Evolutionary conservation across 1,284 basidiomycete genomes (phyloP), one percentile per base, ranked within the genome.

Genomic region (Coniferiporia sulphurascens): DNA sequence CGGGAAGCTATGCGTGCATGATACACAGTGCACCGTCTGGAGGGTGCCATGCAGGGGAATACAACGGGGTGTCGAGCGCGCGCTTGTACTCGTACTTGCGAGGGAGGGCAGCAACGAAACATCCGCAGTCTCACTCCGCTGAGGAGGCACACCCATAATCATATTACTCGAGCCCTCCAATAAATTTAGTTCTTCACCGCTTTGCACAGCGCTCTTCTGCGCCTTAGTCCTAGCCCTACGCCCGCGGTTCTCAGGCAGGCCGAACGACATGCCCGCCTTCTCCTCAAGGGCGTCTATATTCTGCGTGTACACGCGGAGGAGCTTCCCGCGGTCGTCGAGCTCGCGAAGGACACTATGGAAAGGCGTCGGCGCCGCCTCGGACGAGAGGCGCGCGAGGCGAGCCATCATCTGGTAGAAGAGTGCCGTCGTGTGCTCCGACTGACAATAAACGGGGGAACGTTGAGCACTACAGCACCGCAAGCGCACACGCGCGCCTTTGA

Each of bases 1-100:
- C 0, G 89, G 84, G 60, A 81, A 84, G 7, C 83, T 83, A 69
- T 86, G 81, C 32, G 81, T 85, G 75, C 95, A 97, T 46, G 86
- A 82, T 58, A 87, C 82, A 70, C 95, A 98, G 63, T 92, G 87
- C 66, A 97, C 76, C 4, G 78, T 78, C 67, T 88, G 81, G 7
- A 98, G 79, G 1, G 89, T 91, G 56, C 95, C 95, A 68, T 98
- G 95, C 0, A 98, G 79, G 4, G 95, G 95, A 46, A 98, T 92
- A 65, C 90, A 93, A 56, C 91, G 83, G 32, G 93, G 85, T 12
- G 78, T 78, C 64, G 27, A 27, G 27, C 27, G 27, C 27, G 84
- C 80, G 35, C 36, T 38, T 35, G 52, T 19, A 34, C 36, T 38
- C 19, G 52, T 19, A 34, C 35, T 38, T 38, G 50, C 12, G 19